Base-by-base conservation (phyloP, 2,329 filamentous ascomycete species). In the Fusarium kyushuense region DNA sequence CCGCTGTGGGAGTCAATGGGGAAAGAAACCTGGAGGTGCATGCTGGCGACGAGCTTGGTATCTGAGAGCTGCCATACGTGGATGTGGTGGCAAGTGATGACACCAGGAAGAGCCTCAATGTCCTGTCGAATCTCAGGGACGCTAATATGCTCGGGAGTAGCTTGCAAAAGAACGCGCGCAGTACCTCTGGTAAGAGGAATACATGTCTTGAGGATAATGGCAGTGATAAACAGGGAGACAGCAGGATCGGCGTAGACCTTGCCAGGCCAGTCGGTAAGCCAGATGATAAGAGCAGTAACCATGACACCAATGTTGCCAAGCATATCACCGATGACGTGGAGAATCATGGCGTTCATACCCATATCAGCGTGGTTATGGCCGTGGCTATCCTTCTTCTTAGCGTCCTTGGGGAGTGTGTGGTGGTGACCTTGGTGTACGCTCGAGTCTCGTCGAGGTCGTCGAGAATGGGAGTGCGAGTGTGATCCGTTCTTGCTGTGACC, bases 21-120 rank as follows among this genome's bases (percentile, higher is more conserved):
- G 77, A 97, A 97, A 46, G 90, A 89, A 23, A 99, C 91, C 78
- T 97, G 93, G 43, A 99, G 90, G 76, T 99, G 96, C 79, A 99
- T 88, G 13, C 92, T 96, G 14, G 96, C 95, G 36, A 99, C 91
- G 33, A 97, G 85, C 82, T 97, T 97, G 53, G 94, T 96, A 76
- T 98, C 95, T 17, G 92, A 97, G 33, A 99, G 87, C 79, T 98
- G 95, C 96, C 96, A 99, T 65, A 99, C 94, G 77, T 99, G 96
- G 23, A 99, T 86, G 78, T 99, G 95, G 80, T 99, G 96, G 76
- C 94, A 97, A 77, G 92, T 93, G 64, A 96, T 84, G 47, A 99
- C 92, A 41, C 94, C 94, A 0, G 92, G 91, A 8, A 99, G 88
- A 17, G 87, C 82, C 76, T 94, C 88, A 54, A 99, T 97, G 77